Evolutionary conservation across 2,329 filamentous ascomycete species (phyloP).

Genomic region (Trematosphaeria pertusa): DNA sequence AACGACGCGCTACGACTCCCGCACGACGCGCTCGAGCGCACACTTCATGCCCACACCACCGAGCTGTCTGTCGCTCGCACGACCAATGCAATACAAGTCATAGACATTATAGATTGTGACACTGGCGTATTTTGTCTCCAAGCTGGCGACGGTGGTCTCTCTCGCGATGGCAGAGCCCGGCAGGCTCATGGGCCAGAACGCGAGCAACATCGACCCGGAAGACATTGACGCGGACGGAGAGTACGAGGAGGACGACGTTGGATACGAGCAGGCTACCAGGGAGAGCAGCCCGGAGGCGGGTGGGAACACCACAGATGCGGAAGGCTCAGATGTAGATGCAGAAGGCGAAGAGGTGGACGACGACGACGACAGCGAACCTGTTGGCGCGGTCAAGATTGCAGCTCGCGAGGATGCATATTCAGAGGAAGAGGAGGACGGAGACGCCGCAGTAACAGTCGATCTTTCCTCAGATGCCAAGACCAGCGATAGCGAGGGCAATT

Average conservation of each 20-base stretch:
- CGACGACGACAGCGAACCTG: conserved; percentile 58
- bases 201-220: conserved; percentile 39
- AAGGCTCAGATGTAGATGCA: conserved; percentile 52
- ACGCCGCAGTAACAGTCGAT: conserved; percentile 49
- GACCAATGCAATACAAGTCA: conserved; percentile 30
- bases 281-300: conserved; percentile 31
- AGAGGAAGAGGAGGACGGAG: conserved; percentile 52
- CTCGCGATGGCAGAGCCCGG: conserved; percentile 52
- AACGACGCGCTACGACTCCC: conserved; percentile 34
- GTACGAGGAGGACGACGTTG: conserved; percentile 47
- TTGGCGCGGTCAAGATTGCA: conserved; percentile 51
- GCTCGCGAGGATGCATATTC: conserved; percentile 37
- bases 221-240: conserved; percentile 49
- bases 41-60: conserved; percentile 37
- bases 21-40: conserved; percentile 32
- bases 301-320: conserved; percentile 47
- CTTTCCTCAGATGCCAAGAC: conserved; percentile 46
- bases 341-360: conserved; percentile 58
- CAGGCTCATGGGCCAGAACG: conserved; percentile 45
- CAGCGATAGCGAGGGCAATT: conserved; percentile 48
- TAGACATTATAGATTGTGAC: conserved; percentile 28
- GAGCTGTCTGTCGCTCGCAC: conserved; percentile 27
- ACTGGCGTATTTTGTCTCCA: conserved; percentile 46
- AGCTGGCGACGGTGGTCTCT: conserved; percentile 50
- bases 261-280: conserved; percentile 30